Conservation (phyloP, 345 rosid species). For the Ricinus communis region DNA sequence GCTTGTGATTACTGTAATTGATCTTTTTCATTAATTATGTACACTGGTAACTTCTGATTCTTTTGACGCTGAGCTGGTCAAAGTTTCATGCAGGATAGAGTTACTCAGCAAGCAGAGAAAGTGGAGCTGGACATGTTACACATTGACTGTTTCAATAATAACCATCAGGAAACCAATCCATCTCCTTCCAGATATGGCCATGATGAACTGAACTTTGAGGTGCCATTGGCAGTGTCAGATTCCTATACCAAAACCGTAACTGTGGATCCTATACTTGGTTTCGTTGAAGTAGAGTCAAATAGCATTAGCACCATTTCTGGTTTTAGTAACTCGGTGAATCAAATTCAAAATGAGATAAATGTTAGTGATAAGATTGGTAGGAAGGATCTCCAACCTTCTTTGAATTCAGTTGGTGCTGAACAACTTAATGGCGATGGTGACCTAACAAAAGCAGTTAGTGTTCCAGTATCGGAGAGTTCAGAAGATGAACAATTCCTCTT, state of each 20-base stretch:
- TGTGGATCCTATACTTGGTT: constrained; percentile 32
- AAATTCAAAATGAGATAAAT: constrained; percentile 27
- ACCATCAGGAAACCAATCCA: constrained; percentile 23
- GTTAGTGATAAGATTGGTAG: background rate
- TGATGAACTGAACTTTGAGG: constrained; percentile 21
- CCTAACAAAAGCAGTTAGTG: constrained; percentile 25
- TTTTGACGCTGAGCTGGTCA: constrained; percentile 29
- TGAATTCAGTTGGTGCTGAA: constrained; percentile 28
- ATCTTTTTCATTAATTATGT: constrained; percentile 6
- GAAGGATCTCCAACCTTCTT: constrained; percentile 18
- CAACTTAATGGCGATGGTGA: constrained; percentile 25
- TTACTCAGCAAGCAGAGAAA: constrained; percentile 25
- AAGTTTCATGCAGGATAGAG: constrained; percentile 42
- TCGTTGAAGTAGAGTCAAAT: constrained; percentile 23
- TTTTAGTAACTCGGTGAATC: constrained; percentile 27
- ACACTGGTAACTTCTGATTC: constrained; percentile 9
- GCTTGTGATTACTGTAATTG: background rate
- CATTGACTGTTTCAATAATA: constrained; percentile 5
- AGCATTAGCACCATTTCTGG: constrained; percentile 26
- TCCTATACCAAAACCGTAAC: constrained; percentile 22
- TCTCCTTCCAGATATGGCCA: constrained; percentile 16
- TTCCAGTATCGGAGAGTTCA: constrained; percentile 40
- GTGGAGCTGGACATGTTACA: constrained; percentile 20
- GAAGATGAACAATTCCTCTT: constrained; percentile 78
- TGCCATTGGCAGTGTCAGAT: constrained; percentile 17